phyloP scores from a whole-genome alignment of 495 filamentous ascomycete genomes.

The Neurospora sp. region DNA sequence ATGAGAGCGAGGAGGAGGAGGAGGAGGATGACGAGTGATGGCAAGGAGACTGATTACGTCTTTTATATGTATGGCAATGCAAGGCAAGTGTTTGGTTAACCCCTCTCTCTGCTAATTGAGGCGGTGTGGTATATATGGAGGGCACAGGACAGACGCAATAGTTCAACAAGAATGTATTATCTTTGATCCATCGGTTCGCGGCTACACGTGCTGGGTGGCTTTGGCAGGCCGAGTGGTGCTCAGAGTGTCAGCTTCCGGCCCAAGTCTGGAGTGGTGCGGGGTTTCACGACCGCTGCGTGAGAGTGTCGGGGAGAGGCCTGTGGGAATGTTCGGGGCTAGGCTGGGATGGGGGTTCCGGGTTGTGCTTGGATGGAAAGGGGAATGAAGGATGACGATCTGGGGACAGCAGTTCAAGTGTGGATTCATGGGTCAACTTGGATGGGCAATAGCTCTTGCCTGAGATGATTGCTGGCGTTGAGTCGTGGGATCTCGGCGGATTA shows the following conservation, averaged over 20 bases:
- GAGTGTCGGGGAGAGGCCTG: neutral
- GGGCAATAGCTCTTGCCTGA: neutral
- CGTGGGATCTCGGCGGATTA: neutral
- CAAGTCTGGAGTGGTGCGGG: neutral
- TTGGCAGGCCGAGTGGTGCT: neutral
- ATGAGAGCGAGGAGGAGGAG: constrained; percentile 67
- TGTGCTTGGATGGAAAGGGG: neutral
- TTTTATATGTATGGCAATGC: neutral
- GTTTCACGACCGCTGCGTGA: neutral
- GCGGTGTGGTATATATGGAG: constrained; percentile 7
- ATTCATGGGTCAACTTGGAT: neutral
- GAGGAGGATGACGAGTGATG: constrained; percentile 51
- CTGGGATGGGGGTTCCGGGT: neutral
- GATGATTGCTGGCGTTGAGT: neutral
- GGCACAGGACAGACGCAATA: constrained; percentile 7
- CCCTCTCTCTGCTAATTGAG: neutral
- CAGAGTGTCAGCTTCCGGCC: neutral
- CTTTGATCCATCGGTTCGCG: neutral
- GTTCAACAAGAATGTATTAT: constrained; percentile 7
- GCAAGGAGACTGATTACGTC: neutral
- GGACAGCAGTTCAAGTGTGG: neutral
- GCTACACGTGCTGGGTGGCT: neutral
- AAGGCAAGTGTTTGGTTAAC: neutral
- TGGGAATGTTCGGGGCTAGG: neutral
- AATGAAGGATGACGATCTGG: neutral